These are phyloP conservation scores for Volvox reticuliferus DNA, from an alignment of 139 green algal genomes.

Conservation along the genomic window DNA sequence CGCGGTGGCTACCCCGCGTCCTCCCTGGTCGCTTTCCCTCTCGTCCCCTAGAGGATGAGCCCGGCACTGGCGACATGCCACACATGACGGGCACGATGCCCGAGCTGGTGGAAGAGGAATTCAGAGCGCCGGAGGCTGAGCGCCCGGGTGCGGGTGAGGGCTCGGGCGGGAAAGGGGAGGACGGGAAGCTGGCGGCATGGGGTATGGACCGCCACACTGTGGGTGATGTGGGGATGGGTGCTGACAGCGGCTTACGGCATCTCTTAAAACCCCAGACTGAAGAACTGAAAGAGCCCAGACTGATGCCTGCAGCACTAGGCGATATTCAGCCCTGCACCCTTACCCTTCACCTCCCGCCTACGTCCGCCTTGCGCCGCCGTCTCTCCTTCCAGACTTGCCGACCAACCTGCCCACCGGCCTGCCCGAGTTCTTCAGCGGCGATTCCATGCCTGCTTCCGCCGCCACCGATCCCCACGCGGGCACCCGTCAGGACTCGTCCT, in stretches of 20 bases:
- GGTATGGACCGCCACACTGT: not conserved
- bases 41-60: constrained; percentile 29
- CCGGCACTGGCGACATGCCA: constrained; percentile 28
- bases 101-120: constrained; percentile 19
- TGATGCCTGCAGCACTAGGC: too few species aligned
- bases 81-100: not conserved
- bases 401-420: not conserved
- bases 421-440: constrained; percentile 14
- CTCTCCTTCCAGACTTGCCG: too few species aligned
- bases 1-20: too few species aligned
- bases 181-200: not conserved
- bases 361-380: too few species aligned
- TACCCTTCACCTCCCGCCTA: too few species aligned
- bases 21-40: too few species aligned
- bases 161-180: not conserved
- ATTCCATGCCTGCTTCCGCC: not conserved
- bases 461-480: constrained; percentile 13
- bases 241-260: too few species aligned
- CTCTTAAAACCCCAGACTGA: too few species aligned
- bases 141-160: not conserved
- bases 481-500: not conserved
- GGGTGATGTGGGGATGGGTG: too few species aligned
- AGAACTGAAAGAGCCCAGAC: too few species aligned
- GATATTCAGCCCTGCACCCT: too few species aligned
- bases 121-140: not conserved